phyloP scores from a whole-genome alignment of 2,329 filamentous ascomycete species.

The Rhinocladiella mackenziei region DNA sequence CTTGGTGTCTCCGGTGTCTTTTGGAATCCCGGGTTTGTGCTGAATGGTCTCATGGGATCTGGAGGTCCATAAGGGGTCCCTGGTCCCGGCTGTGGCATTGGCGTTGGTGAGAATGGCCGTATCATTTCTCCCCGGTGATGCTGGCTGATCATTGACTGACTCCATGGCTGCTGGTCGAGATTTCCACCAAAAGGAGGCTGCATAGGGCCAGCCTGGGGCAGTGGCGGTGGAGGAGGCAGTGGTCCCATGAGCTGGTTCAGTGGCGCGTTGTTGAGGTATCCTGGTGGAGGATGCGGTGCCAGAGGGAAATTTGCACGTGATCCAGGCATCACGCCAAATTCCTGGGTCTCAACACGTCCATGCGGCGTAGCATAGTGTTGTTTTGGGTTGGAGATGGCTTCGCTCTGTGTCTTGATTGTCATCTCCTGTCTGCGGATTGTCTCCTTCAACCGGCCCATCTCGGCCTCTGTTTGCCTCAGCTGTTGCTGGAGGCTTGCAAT shows the following conservation, averaged over 20 bases:
- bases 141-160: too few species aligned
- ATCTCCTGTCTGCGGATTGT: conserved; percentile 11
- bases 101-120: too few species aligned
- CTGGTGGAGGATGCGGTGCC: conserved; percentile 5
- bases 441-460: conserved; percentile 9
- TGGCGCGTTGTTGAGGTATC: conserved; percentile 1
- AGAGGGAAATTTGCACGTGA: background rate
- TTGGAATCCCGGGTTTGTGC: conserved; percentile 3
- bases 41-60: conserved; percentile 6
- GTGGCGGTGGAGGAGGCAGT: background rate
- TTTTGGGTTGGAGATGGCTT: conserved; percentile 17
- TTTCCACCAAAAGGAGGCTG: too few species aligned
- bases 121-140: too few species aligned
- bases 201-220: too few species aligned
- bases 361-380: conserved; percentile 12
- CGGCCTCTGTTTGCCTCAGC: conserved; percentile 10
- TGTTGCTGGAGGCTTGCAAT: conserved; percentile 9
- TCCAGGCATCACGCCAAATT: conserved; percentile 4
- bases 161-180: too few species aligned
- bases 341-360: conserved; percentile 3
- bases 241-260: background rate
- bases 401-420: conserved; percentile 22
- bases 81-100: conserved; percentile 6
- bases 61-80: conserved; percentile 18
- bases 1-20: background rate